A percentile compares a stretch with the other conserved stretches of the same genome.
Conservation (phyloP, 768 basidiomycete genomes). For the Lepiota brunneoincarnata region DNA sequence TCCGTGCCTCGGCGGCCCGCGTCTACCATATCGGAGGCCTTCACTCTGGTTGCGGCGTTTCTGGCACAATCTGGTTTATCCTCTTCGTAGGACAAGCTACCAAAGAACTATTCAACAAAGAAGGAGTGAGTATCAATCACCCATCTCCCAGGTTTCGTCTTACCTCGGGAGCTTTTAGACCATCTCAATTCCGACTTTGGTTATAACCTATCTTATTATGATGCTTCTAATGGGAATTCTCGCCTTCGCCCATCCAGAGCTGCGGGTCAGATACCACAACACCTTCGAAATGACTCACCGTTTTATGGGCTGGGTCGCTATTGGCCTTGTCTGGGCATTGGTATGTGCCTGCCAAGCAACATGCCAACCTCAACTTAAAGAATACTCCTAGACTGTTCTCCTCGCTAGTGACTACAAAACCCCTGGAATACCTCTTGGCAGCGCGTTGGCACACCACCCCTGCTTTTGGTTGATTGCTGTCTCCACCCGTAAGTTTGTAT, state of each 20-base stretch:
- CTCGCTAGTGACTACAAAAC: conserved; percentile 28
- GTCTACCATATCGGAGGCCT: conserved; percentile 57
- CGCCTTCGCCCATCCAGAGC: conserved; percentile 44
- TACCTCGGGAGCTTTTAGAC: conserved; percentile 3
- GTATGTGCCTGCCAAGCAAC: neutral
- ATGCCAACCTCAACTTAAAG: neutral
- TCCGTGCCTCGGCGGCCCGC: conserved; percentile 44
- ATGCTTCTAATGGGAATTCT: conserved; percentile 47
- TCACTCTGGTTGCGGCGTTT: conserved; percentile 50
- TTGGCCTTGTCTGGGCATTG: conserved; percentile 8
- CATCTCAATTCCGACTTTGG: conserved; percentile 13
- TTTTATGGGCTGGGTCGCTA: conserved; percentile 35
- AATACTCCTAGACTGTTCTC: conserved; percentile 5
- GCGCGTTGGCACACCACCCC: conserved; percentile 40
- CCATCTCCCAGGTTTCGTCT: conserved; percentile 24
- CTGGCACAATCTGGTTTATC: conserved; percentile 51
- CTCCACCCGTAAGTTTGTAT: conserved; percentile 19
- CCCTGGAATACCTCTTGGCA: conserved; percentile 31
- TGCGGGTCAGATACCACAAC: conserved; percentile 47
- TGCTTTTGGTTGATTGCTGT: conserved; percentile 45
- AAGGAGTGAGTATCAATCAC: conserved; percentile 26
- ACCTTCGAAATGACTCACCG: conserved; percentile 55
- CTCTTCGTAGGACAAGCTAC: conserved; percentile 43
- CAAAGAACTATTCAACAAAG: conserved; percentile 28
- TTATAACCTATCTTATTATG: conserved; percentile 37